Base-by-base conservation (phyloP, 495 filamentous ascomycete genomes). In the Chaetomium tenue region DNA sequence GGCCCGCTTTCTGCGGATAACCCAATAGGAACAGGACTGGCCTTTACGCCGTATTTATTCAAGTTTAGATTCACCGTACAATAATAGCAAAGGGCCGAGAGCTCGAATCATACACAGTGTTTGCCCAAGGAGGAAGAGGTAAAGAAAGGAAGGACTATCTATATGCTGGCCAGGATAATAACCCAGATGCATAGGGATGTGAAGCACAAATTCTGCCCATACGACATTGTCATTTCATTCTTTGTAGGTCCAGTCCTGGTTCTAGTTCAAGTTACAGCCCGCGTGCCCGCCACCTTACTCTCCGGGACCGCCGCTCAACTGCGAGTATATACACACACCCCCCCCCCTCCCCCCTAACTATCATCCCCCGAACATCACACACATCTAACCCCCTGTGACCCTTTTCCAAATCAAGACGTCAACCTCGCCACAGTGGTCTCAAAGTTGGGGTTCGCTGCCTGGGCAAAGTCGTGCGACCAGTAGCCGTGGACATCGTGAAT, bases 391-490 rank as follows among this genome's bases (percentile, higher is more conserved):
- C 39, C 48, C 5, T 23, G n/a, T 7, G 23, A 50, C 18, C 20
- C 3, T 11, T 23, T 8, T 11, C 6, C 0, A 20, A 22, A n/a
- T 56, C 37, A 63, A 44, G 48, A 54, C 33, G 37, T 58, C 26
- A 70, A 23, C 64, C 54, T 61, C 58, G 57, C n/a, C 3, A 82
- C 74, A 0, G 77, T 65, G 1, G 63, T 61, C 22, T 66, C 66
- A 58, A 81, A 81, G 47, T 73, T 52, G 0, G 69, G 23, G 69
- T 83, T 83, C 5, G 54, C 64, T 33, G 71, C 81, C 11, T 56
- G 15, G 5, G 67, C 51, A 60, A 81, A 79, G 59, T 81, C 78
- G 54, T 79, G 76, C 20, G 71, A 67, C 78, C 78, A 81, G 71
- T 80, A 79, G n/a, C 44, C 69, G 63, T 72, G 71, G 1, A 76